A percentile compares a stretch with the other conserved stretches of the same genome.
These are phyloP conservation scores for Axilococcus clingmanii DNA, from an alignment of 139 green algal species.

Conservation along the genomic window DNA sequence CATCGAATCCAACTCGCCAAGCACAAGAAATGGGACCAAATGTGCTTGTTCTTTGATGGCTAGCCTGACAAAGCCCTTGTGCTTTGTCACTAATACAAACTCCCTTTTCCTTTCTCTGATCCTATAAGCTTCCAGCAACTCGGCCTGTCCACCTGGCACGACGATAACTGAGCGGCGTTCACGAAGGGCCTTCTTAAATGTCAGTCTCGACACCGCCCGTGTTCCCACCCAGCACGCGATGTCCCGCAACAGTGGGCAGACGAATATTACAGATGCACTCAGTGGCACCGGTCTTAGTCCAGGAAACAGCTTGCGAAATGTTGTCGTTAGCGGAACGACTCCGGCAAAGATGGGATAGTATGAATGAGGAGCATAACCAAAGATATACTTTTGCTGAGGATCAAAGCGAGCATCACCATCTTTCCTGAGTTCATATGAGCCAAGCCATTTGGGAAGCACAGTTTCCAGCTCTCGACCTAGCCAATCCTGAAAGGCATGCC, in stretches of 20 bases:
- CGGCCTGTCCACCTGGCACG: conserved; percentile 74
- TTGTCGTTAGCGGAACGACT: conserved; percentile 44
- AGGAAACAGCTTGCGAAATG: conserved; percentile 11
- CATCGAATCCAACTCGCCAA: conserved; percentile 65
- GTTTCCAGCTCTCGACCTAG: conserved; percentile 40
- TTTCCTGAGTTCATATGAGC: conserved; percentile 38
- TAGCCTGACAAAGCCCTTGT: conserved; percentile 56
- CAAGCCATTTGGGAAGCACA: conserved; percentile 52
- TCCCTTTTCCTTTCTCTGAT: conserved; percentile 18
- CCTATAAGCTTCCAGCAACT: conserved; percentile 51
- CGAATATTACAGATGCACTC: conserved; percentile 50
- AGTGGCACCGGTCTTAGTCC: conserved; percentile 38
- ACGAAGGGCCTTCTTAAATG: conserved; percentile 49
- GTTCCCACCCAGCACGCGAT: conserved; percentile 14
- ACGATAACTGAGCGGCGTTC: conserved; percentile 60
- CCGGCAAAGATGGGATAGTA: conserved; percentile 68
- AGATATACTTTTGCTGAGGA: conserved; percentile 39
- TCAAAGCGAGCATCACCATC: conserved; percentile 14
- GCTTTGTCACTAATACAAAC: conserved; percentile 31
- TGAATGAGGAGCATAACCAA: conserved; percentile 72
- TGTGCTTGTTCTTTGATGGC: conserved; percentile 59
- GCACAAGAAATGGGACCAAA: conserved; percentile 66
- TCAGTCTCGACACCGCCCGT: conserved; percentile 43
- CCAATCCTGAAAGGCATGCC: conserved; percentile 46
- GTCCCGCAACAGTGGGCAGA: conserved; percentile 16